Percentiles rank a stretch among this genome's conserved stretches.
phyloP scores from a whole-genome alignment of 2,329 filamentous ascomycete species.

The Fusarium transvaalense region DNA sequence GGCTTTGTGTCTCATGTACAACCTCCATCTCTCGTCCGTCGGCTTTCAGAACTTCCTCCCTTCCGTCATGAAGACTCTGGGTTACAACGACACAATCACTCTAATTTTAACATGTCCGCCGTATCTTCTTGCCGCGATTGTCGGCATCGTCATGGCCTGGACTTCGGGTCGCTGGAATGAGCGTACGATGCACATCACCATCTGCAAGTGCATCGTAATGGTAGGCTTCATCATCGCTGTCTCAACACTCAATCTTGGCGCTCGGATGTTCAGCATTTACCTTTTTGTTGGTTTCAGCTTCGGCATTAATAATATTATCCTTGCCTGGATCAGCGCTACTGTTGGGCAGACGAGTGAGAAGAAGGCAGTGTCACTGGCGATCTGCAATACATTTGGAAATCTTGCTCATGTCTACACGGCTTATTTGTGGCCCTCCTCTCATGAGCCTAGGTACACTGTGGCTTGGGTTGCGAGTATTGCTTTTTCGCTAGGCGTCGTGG shows the following conservation, averaged over 20 bases:
- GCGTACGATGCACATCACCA: conserved; percentile 26
- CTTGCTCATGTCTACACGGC: conserved; percentile 34
- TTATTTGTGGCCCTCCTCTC: conserved; percentile 23
- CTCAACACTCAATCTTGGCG: conserved; percentile 41
- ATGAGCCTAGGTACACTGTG: conserved; percentile 15
- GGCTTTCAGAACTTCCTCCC: conserved; percentile 50
- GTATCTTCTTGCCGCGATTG: conserved; percentile 58
- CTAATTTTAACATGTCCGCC: conserved; percentile 64
- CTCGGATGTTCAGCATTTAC: conserved; percentile 49
- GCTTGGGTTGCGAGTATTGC: conserved; percentile 30
- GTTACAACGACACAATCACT: conserved; percentile 60
- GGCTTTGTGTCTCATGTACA: conserved; percentile 48
- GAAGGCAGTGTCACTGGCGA: conserved; percentile 48
- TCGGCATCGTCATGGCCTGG: conserved; percentile 36
- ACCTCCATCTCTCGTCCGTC: conserved; percentile 42
- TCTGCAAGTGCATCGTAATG: conserved; percentile 56
- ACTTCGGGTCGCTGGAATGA: conserved; percentile 60
- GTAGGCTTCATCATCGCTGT: conserved; percentile 42
- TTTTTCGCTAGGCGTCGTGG: conserved; percentile 24
- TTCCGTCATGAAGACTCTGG: conserved; percentile 59
- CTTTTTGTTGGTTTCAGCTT: conserved; percentile 57
- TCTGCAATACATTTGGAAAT: conserved; percentile 37
- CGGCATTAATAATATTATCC: conserved; percentile 58
- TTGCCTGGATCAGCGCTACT: conserved; percentile 56
- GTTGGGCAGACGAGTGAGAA: conserved; percentile 62